A percentile compares a stretch with the other conserved stretches of the same genome.
Conservation (phyloP, 345 rosid genomes). For the Hibiscus mutabilis region DNA sequence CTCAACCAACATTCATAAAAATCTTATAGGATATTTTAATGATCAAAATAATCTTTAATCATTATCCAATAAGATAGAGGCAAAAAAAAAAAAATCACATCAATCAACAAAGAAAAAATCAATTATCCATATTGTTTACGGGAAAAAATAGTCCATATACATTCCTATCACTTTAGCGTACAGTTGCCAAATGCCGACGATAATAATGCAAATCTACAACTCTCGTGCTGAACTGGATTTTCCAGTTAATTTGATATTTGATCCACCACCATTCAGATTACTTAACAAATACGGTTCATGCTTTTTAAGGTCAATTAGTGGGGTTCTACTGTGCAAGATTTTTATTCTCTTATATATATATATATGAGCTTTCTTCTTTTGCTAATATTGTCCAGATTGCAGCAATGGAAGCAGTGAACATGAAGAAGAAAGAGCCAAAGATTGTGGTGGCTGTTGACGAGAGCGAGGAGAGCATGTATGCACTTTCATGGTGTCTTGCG, state of each 20-base stretch:
- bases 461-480: slow-evolving; percentile 87
- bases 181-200: not conserved
- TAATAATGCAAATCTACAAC: not conserved
- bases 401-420: slow-evolving; percentile 23
- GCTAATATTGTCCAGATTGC: not conserved
- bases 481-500: slow-evolving; percentile 79
- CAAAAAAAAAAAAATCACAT: not conserved
- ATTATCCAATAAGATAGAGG: not conserved
- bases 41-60: not conserved
- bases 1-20: too few relatives aligned
- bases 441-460: slow-evolving; percentile 85
- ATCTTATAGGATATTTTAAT: not conserved
- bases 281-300: too few relatives aligned
- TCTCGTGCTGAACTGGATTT: not conserved
- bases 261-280: too few relatives aligned
- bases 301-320: too few relatives aligned
- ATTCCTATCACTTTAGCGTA: not conserved
- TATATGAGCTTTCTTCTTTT: not conserved
- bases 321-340: not conserved
- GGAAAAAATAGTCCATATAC: not conserved
- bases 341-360: not conserved
- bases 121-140: not conserved
- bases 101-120: not conserved
- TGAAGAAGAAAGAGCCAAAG: slow-evolving; percentile 20
- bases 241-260: too few relatives aligned